Percentiles rank a stretch among this genome's conserved stretches.
These are phyloP conservation scores for Byssothecium circinans DNA, from an alignment of 2,329 filamentous ascomycete genomes.

Conservation along the genomic window DNA sequence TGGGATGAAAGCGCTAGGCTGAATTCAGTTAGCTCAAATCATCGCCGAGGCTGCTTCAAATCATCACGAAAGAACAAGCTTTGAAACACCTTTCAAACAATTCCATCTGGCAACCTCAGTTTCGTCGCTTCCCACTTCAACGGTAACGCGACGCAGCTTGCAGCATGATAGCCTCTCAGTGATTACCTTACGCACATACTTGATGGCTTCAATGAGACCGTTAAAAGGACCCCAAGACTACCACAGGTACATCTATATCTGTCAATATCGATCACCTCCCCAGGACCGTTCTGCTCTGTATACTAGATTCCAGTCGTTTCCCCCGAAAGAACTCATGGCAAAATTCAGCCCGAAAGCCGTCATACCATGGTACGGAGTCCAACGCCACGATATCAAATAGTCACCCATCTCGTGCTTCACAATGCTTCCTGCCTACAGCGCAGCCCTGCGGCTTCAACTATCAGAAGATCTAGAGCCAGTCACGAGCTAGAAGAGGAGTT, in stretches of 20 bases:
- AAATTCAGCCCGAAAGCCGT: not conserved
- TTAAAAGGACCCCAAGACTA: too few species aligned
- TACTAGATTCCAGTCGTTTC: not conserved
- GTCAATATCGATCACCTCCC: too few species aligned
- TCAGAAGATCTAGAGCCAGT: constrained; percentile 7
- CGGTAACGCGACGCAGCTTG: too few species aligned
- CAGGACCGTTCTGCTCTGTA: not conserved
- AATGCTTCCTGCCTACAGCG: constrained; percentile 6
- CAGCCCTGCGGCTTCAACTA: constrained; percentile 2
- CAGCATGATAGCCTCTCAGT: too few species aligned
- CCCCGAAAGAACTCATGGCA: not conserved
- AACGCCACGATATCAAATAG: not conserved
- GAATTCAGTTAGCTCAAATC: not conserved
- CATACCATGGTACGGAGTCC: not conserved
- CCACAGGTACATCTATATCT: too few species aligned
- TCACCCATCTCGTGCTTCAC: constrained; percentile 8
- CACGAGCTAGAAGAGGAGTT: constrained; percentile 11
- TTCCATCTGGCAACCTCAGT: constrained; percentile 2
- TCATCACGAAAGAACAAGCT: not conserved
- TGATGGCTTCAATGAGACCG: too few species aligned
- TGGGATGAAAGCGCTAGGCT: not conserved
- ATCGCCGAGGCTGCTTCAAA: not conserved
- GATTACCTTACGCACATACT: too few species aligned
- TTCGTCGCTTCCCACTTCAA: not conserved
- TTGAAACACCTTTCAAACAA: constrained; percentile 11